Percentiles rank a stretch among this genome's conserved stretches.
These are phyloP conservation scores for Mucor mucedo DNA, from an alignment of 371 early-diverging fungal species.

Conservation along the genomic window DNA sequence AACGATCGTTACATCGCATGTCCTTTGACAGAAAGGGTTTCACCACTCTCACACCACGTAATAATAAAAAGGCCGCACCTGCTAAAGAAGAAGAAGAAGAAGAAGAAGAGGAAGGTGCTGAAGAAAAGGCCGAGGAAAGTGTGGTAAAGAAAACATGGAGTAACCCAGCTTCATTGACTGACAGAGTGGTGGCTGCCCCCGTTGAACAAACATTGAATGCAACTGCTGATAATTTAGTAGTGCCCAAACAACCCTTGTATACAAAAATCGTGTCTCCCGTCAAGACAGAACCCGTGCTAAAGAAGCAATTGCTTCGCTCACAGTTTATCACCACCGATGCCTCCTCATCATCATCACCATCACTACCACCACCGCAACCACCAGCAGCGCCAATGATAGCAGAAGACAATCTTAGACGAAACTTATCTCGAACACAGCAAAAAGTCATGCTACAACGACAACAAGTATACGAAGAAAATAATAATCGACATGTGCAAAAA, in stretches of 20 bases:
- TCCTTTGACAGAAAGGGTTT: conserved; percentile 35
- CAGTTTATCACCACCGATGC: conserved; percentile 19
- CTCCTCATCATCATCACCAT: neutral
- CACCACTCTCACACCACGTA: conserved; percentile 10
- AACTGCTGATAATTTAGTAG: conserved; percentile 37
- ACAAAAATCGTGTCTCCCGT: neutral
- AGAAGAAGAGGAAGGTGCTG: neutral
- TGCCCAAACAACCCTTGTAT: conserved; percentile 20
- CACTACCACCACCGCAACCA: neutral
- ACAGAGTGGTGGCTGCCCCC: conserved; percentile 35
- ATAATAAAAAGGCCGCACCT: neutral
- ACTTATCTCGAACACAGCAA: conserved; percentile 57
- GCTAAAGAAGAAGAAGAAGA: neutral
- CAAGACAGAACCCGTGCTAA: conserved; percentile 5
- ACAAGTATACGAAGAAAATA: conserved; percentile 57
- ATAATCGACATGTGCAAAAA: conserved; percentile 56
- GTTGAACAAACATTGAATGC: conserved; percentile 46
- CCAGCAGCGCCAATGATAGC: too few relatives aligned
- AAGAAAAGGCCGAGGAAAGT: neutral
- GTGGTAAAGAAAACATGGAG: neutral
- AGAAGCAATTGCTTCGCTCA: conserved; percentile 20
- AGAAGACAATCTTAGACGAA: neutral
- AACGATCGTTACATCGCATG: conserved; percentile 33
- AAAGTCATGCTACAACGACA: conserved; percentile 57
- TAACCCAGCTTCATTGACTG: conserved; percentile 19